These are phyloP conservation scores for Monosporozyma servazzii DNA, from an alignment of 805 yeast genomes.

Conservation along the genomic window DNA sequence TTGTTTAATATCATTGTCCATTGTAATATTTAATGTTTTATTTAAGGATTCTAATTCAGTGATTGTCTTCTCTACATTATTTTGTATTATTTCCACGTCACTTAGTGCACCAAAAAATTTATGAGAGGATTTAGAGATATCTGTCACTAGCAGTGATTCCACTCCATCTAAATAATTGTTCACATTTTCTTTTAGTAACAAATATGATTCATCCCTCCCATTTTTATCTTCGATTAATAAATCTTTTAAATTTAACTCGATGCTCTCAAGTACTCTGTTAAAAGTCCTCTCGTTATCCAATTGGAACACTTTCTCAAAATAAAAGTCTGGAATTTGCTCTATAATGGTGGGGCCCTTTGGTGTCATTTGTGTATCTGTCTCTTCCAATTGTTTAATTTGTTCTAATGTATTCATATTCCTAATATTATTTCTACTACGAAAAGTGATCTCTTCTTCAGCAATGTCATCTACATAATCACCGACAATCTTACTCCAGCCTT, in stretches of 20 bases:
- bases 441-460: conserved; percentile 37
- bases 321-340: conserved; percentile 47
- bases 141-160: conserved; percentile 70
- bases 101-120: conserved; percentile 79
- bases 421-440: conserved; percentile 35
- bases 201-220: conserved; percentile 37
- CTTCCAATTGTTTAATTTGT: conserved; percentile 32
- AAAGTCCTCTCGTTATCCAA: conserved; percentile 85
- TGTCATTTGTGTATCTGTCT: conserved; percentile 13
- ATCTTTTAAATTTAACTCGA: conserved; percentile 33
- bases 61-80: conserved; percentile 44
- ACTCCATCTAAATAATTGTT: conserved; percentile 79
- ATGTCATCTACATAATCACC: conserved; percentile 37
- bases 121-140: conserved; percentile 75
- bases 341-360: not conserved
- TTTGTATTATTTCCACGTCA: conserved; percentile 58
- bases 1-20: conserved; percentile 39
- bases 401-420: conserved; percentile 31
- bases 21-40: conserved; percentile 37
- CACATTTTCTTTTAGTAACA: conserved; percentile 64
- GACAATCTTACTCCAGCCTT: conserved; percentile 36
- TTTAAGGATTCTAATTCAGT: conserved; percentile 39
- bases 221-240: conserved; percentile 24
- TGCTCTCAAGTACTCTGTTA: conserved; percentile 57
- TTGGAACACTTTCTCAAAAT: conserved; percentile 57